Evolutionary conservation across 2,329 filamentous ascomycete species (phyloP), one percentile per base, ranked within the genome.

Genomic region (Phialemoniopsis sp.): DNA sequence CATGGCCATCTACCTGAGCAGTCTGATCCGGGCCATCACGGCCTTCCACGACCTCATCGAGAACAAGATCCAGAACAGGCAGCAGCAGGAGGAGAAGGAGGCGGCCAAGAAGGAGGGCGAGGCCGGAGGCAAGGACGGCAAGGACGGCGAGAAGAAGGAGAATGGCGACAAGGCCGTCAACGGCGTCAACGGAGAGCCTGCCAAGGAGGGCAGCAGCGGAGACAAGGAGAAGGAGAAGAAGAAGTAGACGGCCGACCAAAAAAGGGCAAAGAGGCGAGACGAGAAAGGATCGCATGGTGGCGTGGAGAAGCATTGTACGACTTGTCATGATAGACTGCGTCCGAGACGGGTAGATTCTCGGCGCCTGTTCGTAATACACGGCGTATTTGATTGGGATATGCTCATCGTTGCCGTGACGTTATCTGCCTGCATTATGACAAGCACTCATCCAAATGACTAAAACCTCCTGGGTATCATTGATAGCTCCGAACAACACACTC

Each of bases 41-140:
- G 93, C 93, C 8, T 98, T 97, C 83, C 93, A 98, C 64, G 93
- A 98, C 61, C 70, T 98, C 51, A 98, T 98, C 51, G 93, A 98
- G 73, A 98, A 98, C 74, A 98, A 98, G 78, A 96, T 97, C 52
- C 91, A 97, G 72, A 98, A 98, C 69, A 80, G 91, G 62, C 90
- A 97, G 67, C 88, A 94, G 63, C 87, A 94, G 57, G 93, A 97
- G 59, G 93, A 98, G 58, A 91, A 91, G 68, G 91, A 97, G 53
- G 78, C 73, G 34, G 80, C 85, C 56, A 88, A 88, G 69, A 88
- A 89, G 58, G 82, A 84, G 33, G 74, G 73, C 36, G 85, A 86
- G 57, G 48, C 52, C 17, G 82, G 82, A 50, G 63, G 69, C 52
- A 78, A 78, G 48, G 71, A 75, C 37, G 71, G 59, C 31, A 78